Evolutionary conservation across 441 rosid genomes (phyloP), one percentile per base, ranked within the genome.

Genomic region (Dalechampia spathulata): DNA sequence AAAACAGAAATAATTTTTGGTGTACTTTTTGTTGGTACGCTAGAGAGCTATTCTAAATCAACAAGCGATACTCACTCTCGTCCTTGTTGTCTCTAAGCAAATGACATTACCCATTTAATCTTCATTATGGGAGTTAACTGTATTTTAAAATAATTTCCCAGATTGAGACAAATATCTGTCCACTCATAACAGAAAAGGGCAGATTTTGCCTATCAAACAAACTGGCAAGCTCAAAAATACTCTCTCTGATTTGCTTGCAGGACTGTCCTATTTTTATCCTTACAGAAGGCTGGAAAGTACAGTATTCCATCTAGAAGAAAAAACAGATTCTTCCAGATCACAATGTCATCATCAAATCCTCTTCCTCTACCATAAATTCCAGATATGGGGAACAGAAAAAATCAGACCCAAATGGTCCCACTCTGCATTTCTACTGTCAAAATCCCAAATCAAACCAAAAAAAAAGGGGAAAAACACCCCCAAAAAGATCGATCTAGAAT

Each of bases 401-500:
- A 30, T 62, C 71, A 65, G 68, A 65, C 32, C 52, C 15, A 67
- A 15, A 55, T 22, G 83, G 83, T 70, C 86, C 86, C 81, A 78
- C 70, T 55, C 55, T 42, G 23, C n/a, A n/a, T n/a, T n/a, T n/a
- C n/a, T 8, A 30, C 34, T 30, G 5, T 30, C 34, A 30, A n/a
- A 10, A 55, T n/a, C 59, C 25, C 73, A 26, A 59, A 45, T 57
- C 71, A 68, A 66, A 66, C 72, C 63, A 69, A 69, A 59, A 57
- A 72, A 64, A 39, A 72, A 64, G 36, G 38, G 30, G 40, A 51
- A 66, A 49, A 25, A 55, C 47, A 49, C 11, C 58, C 47, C 64
- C 45, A 58, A 49, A 49, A 54, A 47, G 58, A 61, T 43, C 51
- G 43, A 52, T 52, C 56, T 39, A 39, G 55, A 49, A 16, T 52